Base-by-base conservation (phyloP, 768 basidiomycete species). In the Myochromella boudieri region DNA sequence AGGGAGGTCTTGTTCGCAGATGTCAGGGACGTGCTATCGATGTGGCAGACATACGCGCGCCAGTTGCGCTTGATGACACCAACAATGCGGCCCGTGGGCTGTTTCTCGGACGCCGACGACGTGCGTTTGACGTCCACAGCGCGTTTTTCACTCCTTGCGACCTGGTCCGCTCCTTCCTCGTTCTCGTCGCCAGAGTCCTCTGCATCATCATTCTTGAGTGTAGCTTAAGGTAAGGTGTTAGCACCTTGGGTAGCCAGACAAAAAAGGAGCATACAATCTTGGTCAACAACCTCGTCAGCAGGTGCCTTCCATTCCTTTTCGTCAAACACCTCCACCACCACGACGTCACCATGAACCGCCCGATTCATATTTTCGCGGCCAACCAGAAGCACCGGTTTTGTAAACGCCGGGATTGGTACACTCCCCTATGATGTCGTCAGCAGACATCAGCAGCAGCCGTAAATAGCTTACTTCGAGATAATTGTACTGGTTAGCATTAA, bases 331-430 rank as follows among this genome's bases (percentile, higher is more conserved):
- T 97, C 85, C 8, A 99, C 83, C 0, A 84, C 92, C 0, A 99
- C 95, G 10, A 95, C 68, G 58, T 99, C 97, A 1, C 97, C 95
- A 26, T 95, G 79, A 8, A 97, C 90, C 0, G 94, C 85, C 14
- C 97, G 83, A 62, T 99, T 99, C 89, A 97, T 97, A 51, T 92
- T 85, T 65, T 94, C 87, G 22, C 94, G 76, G 0, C 95, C 95
- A 24, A 91, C 77, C 4, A 99, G 73, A 1, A 98, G 75, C 7
- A 98, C 75, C 0, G 91, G 85, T 60, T 89, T 92, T 24, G 73
- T 69, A 56, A 88, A 87, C 0, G 76, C 78, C 1, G 84, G 81
- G 0, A 88, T 85, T 3, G 81, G 74, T 14, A 97, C 93, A 37
- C 76, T 88, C 6, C 94, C 95, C 87, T 92, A 1, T 26, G 44